A percentile compares a stretch with the other conserved stretches of the same genome.
Evolutionary conservation across 108 stramenopile species (phyloP).

Genomic region (Discostella pseudostelligera): DNA sequence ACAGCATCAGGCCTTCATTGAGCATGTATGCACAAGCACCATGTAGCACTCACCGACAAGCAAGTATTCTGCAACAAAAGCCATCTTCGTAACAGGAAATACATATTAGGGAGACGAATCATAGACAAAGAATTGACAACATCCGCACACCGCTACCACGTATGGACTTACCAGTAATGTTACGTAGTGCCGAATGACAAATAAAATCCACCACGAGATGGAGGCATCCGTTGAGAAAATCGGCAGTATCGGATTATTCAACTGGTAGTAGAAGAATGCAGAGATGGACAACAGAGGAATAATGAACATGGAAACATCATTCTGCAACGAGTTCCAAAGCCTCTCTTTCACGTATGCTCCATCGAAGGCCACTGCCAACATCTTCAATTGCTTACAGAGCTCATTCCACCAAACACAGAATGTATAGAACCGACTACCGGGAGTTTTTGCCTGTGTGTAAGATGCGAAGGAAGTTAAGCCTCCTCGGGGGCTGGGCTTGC

Average conservation of each 20-base stretch:
- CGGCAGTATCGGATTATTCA: slow-evolving; percentile 65
- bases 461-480: background rate
- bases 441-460: slow-evolving; percentile 1
- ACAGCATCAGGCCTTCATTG: background rate
- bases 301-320: slow-evolving; percentile 18
- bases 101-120: background rate
- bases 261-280: slow-evolving; percentile 47
- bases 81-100: slow-evolving; percentile 15
- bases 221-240: slow-evolving; percentile 58
- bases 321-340: slow-evolving; percentile 8
- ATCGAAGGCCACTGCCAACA: slow-evolving; percentile 37
- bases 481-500: background rate
- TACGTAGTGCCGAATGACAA: slow-evolving; percentile 57
- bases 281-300: slow-evolving; percentile 22
- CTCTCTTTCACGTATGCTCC: slow-evolving; percentile 21
- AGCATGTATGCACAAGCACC: background rate
- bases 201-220: slow-evolving; percentile 73
- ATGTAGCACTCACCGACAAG: slow-evolving; percentile 35
- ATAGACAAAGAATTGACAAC: background rate
- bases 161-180: slow-evolving; percentile 41
- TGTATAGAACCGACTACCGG: slow-evolving; percentile 10
- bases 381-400: slow-evolving; percentile 25
- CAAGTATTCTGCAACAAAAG: slow-evolving; percentile 54
- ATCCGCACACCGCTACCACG: background rate
- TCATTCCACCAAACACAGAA: slow-evolving; percentile 20